Conservation (phyloP, 192 early-diverging fungal genomes). For the Mortierella hygrophila region DNA sequence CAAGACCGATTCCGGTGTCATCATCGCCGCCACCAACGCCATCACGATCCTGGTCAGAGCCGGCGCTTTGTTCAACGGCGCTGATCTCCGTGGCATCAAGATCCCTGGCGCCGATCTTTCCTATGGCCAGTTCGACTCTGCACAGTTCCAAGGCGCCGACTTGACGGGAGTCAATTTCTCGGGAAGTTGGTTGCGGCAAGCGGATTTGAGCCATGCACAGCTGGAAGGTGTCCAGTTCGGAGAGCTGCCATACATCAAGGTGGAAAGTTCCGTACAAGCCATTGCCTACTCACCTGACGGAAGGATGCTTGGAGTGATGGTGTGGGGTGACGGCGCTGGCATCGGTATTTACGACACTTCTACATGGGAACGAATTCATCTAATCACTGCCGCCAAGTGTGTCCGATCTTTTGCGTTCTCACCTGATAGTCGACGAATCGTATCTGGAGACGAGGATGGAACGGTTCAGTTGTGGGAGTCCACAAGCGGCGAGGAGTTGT, state of each 20-base stretch:
- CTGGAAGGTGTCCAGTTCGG: background rate
- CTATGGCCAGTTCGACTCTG: background rate
- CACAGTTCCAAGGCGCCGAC: slow-evolving; percentile 2
- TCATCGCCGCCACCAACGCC: slow-evolving; percentile 4
- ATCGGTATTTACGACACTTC: background rate
- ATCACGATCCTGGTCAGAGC: slow-evolving; percentile 8
- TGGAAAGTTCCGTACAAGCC: no score
- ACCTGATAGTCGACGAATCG: background rate
- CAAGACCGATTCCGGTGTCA: background rate
- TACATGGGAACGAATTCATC: background rate
- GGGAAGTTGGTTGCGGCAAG: background rate
- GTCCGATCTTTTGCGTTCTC: background rate
- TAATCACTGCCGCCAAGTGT: background rate
- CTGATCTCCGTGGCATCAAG: background rate
- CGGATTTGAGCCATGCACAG: background rate
- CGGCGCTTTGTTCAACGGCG: background rate
- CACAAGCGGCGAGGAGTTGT: background rate
- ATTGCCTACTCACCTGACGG: slow-evolving; percentile 2
- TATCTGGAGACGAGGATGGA: background rate
- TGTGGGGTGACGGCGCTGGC: background rate
- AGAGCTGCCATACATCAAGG: background rate
- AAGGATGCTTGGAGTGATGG: background rate
- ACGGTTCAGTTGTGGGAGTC: background rate
- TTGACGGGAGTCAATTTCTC: background rate
- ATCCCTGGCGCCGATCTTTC: background rate